These are phyloP conservation scores for Jacaranda copaia DNA, from an alignment of 257 asterid genomes.

Conservation along the genomic window DNA sequence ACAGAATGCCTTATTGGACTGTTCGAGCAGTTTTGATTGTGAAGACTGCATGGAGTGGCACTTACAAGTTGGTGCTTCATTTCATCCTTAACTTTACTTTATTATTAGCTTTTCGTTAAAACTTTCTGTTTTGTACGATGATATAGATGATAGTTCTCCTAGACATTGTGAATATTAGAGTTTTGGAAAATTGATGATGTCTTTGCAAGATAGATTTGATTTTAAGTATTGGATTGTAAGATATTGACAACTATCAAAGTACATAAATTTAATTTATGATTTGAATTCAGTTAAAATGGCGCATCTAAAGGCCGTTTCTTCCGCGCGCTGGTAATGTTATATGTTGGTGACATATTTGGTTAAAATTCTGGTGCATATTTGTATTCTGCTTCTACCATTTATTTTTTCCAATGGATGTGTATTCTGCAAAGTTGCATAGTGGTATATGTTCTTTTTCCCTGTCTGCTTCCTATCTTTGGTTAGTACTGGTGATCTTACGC, in stretches of 20 bases:
- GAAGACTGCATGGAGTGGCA: slow-evolving; percentile 88
- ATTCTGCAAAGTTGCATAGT: too few species aligned
- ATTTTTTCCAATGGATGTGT: too few species aligned
- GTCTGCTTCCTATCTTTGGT: too few species aligned
- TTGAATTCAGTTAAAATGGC: too few species aligned
- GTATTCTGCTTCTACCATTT: too few species aligned
- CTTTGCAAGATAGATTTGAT: slow-evolving; percentile 30
- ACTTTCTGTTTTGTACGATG: slow-evolving; percentile 32
- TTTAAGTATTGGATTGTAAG: slow-evolving; percentile 35
- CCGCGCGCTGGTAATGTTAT: too few species aligned
- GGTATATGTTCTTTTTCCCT: too few species aligned
- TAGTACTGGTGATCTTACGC: too few species aligned
- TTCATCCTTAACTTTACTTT: slow-evolving; percentile 47
- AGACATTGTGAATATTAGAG: slow-evolving; percentile 48
- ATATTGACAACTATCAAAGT: slow-evolving; percentile 21
- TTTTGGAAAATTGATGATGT: slow-evolving; percentile 34
- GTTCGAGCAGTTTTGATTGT: slow-evolving; percentile 86
- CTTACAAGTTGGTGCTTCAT: slow-evolving; percentile 53
- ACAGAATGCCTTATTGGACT: slow-evolving; percentile 85
- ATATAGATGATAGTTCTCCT: slow-evolving; percentile 35
- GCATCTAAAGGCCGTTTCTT: too few species aligned
- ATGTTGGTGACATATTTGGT: too few species aligned
- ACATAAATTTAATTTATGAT: background rate
- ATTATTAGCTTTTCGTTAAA: slow-evolving; percentile 4
- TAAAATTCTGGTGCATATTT: too few species aligned